Conservation (phyloP, 768 basidiomycete genomes). For the Trametes sanguinea region DNA sequence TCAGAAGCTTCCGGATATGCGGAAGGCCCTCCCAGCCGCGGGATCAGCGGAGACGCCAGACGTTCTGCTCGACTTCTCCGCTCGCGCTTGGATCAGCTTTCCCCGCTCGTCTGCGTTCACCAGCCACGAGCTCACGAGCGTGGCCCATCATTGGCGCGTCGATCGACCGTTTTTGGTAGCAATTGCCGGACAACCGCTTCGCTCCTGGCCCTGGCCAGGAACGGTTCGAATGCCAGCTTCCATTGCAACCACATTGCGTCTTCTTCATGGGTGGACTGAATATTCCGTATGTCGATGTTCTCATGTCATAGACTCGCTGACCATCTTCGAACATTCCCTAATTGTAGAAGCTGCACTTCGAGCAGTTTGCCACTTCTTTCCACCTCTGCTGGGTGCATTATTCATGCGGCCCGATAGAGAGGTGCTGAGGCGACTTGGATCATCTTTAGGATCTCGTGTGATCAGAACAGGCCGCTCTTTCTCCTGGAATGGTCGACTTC, state of each 20-base stretch:
- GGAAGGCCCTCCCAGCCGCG: constrained; percentile 6
- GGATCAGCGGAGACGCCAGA: constrained; percentile 13
- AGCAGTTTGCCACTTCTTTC: background rate
- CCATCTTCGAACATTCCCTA: constrained; percentile 2
- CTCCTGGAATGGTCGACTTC: background rate
- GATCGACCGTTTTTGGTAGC: constrained; percentile 5
- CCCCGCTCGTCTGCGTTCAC: background rate
- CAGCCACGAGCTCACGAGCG: background rate
- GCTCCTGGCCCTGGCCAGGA: background rate
- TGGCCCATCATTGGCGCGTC: constrained; percentile 8
- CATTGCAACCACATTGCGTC: background rate
- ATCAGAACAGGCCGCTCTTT: constrained; percentile 4
- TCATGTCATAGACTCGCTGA: constrained; percentile 8
- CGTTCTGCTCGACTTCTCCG: constrained; percentile 6
- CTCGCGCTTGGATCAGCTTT: background rate
- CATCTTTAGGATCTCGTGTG: background rate
- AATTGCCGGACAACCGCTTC: background rate
- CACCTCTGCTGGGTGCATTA: constrained; percentile 16
- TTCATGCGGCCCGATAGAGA: constrained; percentile 12
- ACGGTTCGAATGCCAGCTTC: background rate
- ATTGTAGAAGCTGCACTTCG: background rate
- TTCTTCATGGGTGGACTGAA: background rate
- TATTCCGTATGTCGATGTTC: constrained; percentile 1
- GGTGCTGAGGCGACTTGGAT: background rate
- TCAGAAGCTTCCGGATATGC: constrained; percentile 15